These are phyloP conservation scores for Exophiala calicioides DNA, from an alignment of 2,329 filamentous ascomycete genomes.

Conservation along the genomic window DNA sequence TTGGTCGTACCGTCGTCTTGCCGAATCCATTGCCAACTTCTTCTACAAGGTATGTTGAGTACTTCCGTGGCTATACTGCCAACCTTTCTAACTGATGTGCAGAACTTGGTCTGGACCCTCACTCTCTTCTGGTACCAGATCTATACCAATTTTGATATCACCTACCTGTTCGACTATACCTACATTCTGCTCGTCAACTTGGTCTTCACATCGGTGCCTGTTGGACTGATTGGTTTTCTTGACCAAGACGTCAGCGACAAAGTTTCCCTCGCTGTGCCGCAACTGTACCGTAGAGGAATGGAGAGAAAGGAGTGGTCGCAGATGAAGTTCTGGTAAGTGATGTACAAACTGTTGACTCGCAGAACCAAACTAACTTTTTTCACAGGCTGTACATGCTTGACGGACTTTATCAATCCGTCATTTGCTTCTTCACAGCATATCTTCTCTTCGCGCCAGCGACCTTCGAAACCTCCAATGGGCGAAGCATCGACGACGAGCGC, in stretches of 20 bases:
- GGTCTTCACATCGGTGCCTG: constrained; percentile 91
- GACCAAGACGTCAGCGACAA: constrained; percentile 96
- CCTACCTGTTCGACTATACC: constrained; percentile 95
- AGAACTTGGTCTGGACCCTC: constrained; percentile 97
- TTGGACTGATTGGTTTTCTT: constrained; percentile 92
- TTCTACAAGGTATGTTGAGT: constrained; percentile 92
- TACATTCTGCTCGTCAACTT: constrained; percentile 97
- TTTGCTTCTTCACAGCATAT: constrained; percentile 92
- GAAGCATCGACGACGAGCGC: constrained; percentile 74
- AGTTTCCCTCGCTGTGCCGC: constrained; percentile 89
- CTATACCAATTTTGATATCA: constrained; percentile 93
- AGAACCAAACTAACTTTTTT: constrained; percentile 13
- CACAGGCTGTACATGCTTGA: constrained; percentile 87
- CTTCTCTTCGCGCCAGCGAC: constrained; percentile 70
- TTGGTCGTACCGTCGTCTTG: constrained; percentile 93
- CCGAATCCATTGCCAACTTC: constrained; percentile 95
- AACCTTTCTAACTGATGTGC: constrained; percentile 33
- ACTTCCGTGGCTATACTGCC: background rate
- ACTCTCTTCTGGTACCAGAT: constrained; percentile 97
- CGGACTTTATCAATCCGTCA: constrained; percentile 89
- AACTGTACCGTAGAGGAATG: constrained; percentile 93
- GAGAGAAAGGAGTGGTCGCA: constrained; percentile 97
- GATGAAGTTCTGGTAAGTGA: constrained; percentile 84
- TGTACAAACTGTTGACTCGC: background rate
- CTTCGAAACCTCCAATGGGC: constrained; percentile 70